A percentile compares a stretch with the other conserved stretches of the same genome.
These are phyloP conservation scores for Pontederia paniculata DNA, from an alignment of 176 grass and related monocot genomes.

Conservation along the genomic window DNA sequence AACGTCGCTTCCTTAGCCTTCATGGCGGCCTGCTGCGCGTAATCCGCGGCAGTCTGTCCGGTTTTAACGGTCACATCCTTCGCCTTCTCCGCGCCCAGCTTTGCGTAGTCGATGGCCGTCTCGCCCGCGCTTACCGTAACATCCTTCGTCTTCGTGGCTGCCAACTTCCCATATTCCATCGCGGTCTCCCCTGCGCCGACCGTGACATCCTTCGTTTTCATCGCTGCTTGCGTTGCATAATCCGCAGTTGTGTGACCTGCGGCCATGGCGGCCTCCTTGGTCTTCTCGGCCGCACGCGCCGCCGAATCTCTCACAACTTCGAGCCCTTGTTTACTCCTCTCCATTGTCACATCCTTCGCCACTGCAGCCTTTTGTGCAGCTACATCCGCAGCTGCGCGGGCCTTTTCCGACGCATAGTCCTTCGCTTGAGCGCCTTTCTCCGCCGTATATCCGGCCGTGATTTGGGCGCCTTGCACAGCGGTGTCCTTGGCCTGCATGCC, in stretches of 20 bases:
- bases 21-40: slow-evolving; percentile 26
- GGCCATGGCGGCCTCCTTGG: slow-evolving; percentile 8
- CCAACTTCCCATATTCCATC: slow-evolving; percentile 8
- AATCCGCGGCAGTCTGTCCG: slow-evolving; percentile 25
- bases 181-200: neutral
- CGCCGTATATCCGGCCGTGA: neutral
- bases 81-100: slow-evolving; percentile 34
- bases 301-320: neutral
- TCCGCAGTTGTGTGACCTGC: slow-evolving; percentile 9
- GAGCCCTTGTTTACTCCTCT: slow-evolving; percentile 1
- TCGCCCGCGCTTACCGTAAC: slow-evolving; percentile 17
- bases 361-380: neutral
- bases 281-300: neutral
- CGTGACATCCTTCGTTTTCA: slow-evolving; percentile 16
- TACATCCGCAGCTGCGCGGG: neutral
- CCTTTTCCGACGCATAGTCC: neutral
- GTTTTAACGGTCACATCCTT: slow-evolving; percentile 36
- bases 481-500: slow-evolving; percentile 23
- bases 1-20: slow-evolving; percentile 42
- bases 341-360: neutral
- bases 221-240: slow-evolving; percentile 14
- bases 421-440: slow-evolving; percentile 7
- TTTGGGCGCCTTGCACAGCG: neutral
- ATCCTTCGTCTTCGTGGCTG: slow-evolving; percentile 22
- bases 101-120: slow-evolving; percentile 33